A percentile compares a stretch with the other conserved stretches of the same genome.
phyloP scores from a whole-genome alignment of 1,139 yeast species.

The Yamadazyma conglobata region DNA sequence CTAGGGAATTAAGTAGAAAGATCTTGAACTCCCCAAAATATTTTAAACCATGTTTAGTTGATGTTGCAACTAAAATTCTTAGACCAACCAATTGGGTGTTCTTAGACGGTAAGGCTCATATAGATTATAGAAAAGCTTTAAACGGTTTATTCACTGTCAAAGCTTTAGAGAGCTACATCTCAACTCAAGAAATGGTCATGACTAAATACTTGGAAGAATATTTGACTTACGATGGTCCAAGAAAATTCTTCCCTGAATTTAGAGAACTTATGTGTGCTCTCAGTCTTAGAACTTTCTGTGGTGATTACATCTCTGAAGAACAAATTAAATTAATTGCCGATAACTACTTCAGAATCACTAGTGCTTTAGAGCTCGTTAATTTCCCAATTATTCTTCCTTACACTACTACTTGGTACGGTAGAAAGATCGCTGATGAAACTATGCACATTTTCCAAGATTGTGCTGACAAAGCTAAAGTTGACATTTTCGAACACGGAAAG shows the following conservation, averaged over 20 bases:
- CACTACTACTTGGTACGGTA: slow-evolving; percentile 98
- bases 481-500: slow-evolving; percentile 71
- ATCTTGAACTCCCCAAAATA: slow-evolving; percentile 79
- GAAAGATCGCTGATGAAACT: slow-evolving; percentile 86
- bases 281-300: slow-evolving; percentile 91
- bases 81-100: slow-evolving; percentile 98
- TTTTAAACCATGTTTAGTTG: slow-evolving; percentile 97
- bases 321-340: slow-evolving; percentile 87
- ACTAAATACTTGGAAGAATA: slow-evolving; percentile 73
- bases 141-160: slow-evolving; percentile 83
- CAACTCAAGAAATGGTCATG: slow-evolving; percentile 79
- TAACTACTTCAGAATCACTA: slow-evolving; percentile 85
- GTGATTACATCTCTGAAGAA: slow-evolving; percentile 87
- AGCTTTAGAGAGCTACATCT: slow-evolving; percentile 81
- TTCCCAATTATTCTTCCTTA: slow-evolving; percentile 94
- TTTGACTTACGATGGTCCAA: slow-evolving; percentile 57
- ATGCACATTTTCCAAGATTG: slow-evolving; percentile 88
- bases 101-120: slow-evolving; percentile 91
- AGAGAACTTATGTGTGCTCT: slow-evolving; percentile 95
- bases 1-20: slow-evolving; percentile 87
- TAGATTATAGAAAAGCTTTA: slow-evolving; percentile 85
- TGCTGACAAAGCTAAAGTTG: slow-evolving; percentile 80
- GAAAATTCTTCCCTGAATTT: slow-evolving; percentile 83
- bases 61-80: slow-evolving; percentile 87
- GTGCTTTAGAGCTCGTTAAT: slow-evolving; percentile 93